Conservation (phyloP, 208 protist species). For the Herpetomonas muscarum region DNA sequence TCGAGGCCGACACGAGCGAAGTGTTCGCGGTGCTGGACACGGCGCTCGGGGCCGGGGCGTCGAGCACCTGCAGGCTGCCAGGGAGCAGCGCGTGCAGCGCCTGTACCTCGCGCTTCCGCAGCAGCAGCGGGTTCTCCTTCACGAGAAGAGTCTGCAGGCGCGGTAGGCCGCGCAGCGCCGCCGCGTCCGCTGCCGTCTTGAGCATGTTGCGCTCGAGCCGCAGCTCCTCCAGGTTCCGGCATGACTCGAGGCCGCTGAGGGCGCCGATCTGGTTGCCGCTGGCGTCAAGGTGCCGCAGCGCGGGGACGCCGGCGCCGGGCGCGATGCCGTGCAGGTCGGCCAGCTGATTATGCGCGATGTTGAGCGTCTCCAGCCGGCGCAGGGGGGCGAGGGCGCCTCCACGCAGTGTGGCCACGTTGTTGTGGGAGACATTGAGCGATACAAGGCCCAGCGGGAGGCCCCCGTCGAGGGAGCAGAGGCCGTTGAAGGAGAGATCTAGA, state of each 20-base stretch:
- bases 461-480: constrained; percentile 40
- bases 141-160: constrained; percentile 33
- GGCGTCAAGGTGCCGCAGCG: constrained; percentile 49
- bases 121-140: constrained; percentile 55
- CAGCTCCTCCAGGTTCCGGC: constrained; percentile 37
- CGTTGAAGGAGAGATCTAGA: constrained; percentile 73
- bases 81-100: constrained; percentile 41
- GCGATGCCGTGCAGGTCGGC: constrained; percentile 51
- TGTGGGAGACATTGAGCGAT: constrained; percentile 70
- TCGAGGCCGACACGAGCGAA: constrained; percentile 11
- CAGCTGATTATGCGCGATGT: constrained; percentile 74
- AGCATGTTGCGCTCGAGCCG: constrained; percentile 59
- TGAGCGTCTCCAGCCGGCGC: constrained; percentile 39
- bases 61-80: constrained; percentile 21
- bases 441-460: constrained; percentile 45
- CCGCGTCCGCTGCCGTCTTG: constrained; percentile 36
- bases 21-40: constrained; percentile 25
- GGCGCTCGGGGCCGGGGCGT: constrained; percentile 31
- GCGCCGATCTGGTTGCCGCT: constrained; percentile 48
- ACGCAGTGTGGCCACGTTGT: constrained; percentile 50
- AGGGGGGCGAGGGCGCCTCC: constrained; percentile 50
- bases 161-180: constrained; percentile 23
- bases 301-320: constrained; percentile 12
- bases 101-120: constrained; percentile 30
- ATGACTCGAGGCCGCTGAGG: constrained; percentile 57